Evolutionary conservation across 2,329 filamentous ascomycete species (phyloP), one percentile per base, ranked within the genome.

Genomic region (Colletotrichum brevisporum): DNA sequence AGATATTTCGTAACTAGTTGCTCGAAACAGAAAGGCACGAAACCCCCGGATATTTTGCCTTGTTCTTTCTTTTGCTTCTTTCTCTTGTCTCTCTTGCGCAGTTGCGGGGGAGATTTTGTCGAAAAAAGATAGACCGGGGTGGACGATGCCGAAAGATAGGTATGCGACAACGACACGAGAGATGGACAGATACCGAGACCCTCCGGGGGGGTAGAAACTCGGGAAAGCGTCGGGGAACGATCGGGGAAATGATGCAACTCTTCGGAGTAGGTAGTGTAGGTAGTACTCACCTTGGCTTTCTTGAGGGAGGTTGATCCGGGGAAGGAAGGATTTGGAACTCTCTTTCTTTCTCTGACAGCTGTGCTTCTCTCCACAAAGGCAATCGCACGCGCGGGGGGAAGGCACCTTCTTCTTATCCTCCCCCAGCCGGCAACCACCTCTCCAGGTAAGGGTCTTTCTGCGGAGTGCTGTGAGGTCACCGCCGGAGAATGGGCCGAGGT

Each of bases 341-440:
- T 43, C 15, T 15, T 13, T 43, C 12, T 31, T 27, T 43, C 16
- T 16, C 9, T 50, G 18, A 15, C 43, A 55, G 21, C 59, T 36
- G 15, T 10, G 27, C 24, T 6, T 26, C 39, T n/a, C 39, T 43
- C 12, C 27, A 26, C 52, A 13, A 55, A 16, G 31, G 8, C 8
- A 36, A 36, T 36, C 9, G 53, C 16, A 21, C 53, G 53, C 27
- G 53, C 39, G 53, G 43, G 55, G 55, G 66, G 55, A 69, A 53
- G 27, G 61, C 43, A 48, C 18, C 66, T n/a, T 66, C 62, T 36
- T 69, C 36, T 69, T 69, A 69, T 69, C 55, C 55, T 60, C 60
- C 43, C 18, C 24, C 47, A 56, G 41, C 27, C 58, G 58, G 63
- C 58, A 52, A 36, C 54, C 41, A 48, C 27, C 66, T 59, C 66